A percentile compares a stretch with the other conserved stretches of the same genome.
These are phyloP conservation scores for Phoenix roebelenii DNA, from an alignment of 176 grass and related monocot genomes.

Conservation along the genomic window DNA sequence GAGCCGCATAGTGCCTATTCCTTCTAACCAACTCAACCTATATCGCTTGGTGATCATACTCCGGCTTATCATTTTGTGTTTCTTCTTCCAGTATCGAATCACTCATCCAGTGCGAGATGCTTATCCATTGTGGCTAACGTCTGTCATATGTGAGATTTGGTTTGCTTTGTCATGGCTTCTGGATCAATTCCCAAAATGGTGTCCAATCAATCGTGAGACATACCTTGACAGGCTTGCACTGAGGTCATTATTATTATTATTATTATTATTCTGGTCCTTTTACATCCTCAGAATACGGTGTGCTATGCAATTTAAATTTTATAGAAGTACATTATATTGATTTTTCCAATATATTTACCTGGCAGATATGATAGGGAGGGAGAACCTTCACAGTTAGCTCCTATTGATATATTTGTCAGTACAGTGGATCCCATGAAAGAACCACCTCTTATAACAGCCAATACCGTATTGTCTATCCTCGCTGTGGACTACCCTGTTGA, in stretches of 20 bases:
- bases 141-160: conserved; percentile 95
- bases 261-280: neutral
- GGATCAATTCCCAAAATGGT: conserved; percentile 95
- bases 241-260: conserved; percentile 36
- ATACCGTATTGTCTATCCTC: conserved; percentile 84
- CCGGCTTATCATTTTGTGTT: conserved; percentile 75
- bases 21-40: conserved; percentile 63
- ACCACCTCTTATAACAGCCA: conserved; percentile 76
- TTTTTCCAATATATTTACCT: conserved; percentile 2
- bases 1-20: conserved; percentile 74
- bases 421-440: conserved; percentile 91
- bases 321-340: too few species aligned
- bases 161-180: conserved; percentile 95
- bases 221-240: conserved; percentile 82
- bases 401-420: conserved; percentile 89
- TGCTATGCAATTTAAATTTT: too few species aligned
- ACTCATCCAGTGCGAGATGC: conserved; percentile 88
- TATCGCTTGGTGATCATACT: conserved; percentile 79
- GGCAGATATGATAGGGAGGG: conserved; percentile 86
- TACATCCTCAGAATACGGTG: too few species aligned
- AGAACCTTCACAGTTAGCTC: conserved; percentile 68
- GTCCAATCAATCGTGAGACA: conserved; percentile 85
- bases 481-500: conserved; percentile 85
- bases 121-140: conserved; percentile 79
- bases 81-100: conserved; percentile 97